Evolutionary conservation across 306 rosid species (phyloP), one percentile per base, ranked within the genome.

Genomic region (Amphicarpaea edgeworthii): DNA sequence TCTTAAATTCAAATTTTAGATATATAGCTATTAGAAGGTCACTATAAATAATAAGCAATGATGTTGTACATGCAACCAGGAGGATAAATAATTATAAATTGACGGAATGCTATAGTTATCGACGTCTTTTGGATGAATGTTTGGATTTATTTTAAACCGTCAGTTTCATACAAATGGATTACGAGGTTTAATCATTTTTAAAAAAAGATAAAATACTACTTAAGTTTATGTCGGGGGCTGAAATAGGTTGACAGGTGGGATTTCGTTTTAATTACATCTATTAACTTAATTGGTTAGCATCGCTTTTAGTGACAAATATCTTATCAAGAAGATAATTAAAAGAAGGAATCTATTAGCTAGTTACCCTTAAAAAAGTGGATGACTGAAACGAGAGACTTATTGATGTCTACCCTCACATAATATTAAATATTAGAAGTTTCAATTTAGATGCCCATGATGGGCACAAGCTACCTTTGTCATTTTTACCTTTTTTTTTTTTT

Each of bases 381-480:
- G 21, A 70, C 6, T 37, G 40, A 59, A 74, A 28, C 21, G 38
- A 41, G 67, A 51, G 46, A 76, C 54, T 32, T 14, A 23, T 9
- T 7, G 15, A 34, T 68, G 45, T 72, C 45, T 42, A 40, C 26
- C 43, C 12, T 55, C 14, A 1, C 43, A 71, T 64, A 54, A 77
- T n/a, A n/a, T 77, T 77, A 55, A 77, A 72, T 59, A 40, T 82
- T 24, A 70, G 79, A 65, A 71, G 71, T 64, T 34, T 64, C 82
- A 64, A 70, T 68, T 77, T 42, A 28, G 85, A 70, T 64, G 51
- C 72, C 85, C 85, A 82, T 47, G 79, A 77, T 77, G 82, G 85
- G 72, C 68, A 77, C 85, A 82, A 65, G 51, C 43, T 37, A 45
- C 79, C 75, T 77, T 81, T 62, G 57, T 62, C 78, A 42, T 69